Percentiles rank a stretch among this genome's conserved stretches.
These are phyloP conservation scores for Auricularia sp. DNA, from an alignment of 768 basidiomycete species.

Conservation along the genomic window DNA sequence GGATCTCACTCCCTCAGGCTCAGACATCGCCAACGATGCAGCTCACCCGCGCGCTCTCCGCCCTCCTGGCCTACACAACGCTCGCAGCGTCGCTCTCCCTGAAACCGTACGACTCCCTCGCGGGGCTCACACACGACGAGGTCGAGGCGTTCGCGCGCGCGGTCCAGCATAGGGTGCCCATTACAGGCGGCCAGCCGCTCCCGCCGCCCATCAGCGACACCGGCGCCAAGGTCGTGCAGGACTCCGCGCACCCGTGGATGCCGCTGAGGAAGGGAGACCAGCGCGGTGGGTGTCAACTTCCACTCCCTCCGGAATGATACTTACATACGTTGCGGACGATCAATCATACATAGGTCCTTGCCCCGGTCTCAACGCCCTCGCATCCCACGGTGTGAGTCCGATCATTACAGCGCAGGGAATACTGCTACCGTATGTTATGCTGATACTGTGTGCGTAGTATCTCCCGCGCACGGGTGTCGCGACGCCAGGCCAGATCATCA, in stretches of 20 bases:
- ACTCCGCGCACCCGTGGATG: slow-evolving; percentile 3
- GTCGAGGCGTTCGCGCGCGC: background rate
- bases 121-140: slow-evolving; percentile 2
- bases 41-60: too few relatives aligned
- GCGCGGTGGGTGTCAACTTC: slow-evolving; percentile 1
- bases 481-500: slow-evolving; percentile 3
- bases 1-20: too few relatives aligned
- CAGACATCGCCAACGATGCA: too few relatives aligned
- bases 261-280: background rate
- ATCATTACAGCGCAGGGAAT: too few relatives aligned
- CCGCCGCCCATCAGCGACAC: slow-evolving; percentile 1
- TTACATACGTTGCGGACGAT: background rate
- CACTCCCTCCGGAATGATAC: background rate
- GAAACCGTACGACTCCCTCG: slow-evolving; percentile 4
- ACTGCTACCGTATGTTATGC: background rate
- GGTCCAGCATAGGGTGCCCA: background rate
- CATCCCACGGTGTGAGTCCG: slow-evolving; percentile 2
- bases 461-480: slow-evolving; percentile 6
- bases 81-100: background rate
- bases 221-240: slow-evolving; percentile 3
- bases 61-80: too few relatives aligned
- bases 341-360: slow-evolving; percentile 1
- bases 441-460: background rate
- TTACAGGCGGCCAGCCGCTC: background rate
- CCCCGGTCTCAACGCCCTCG: slow-evolving; percentile 7